Evolutionary conservation across 768 basidiomycete genomes (phyloP).

Genomic region (Tricholoma terreum): DNA sequence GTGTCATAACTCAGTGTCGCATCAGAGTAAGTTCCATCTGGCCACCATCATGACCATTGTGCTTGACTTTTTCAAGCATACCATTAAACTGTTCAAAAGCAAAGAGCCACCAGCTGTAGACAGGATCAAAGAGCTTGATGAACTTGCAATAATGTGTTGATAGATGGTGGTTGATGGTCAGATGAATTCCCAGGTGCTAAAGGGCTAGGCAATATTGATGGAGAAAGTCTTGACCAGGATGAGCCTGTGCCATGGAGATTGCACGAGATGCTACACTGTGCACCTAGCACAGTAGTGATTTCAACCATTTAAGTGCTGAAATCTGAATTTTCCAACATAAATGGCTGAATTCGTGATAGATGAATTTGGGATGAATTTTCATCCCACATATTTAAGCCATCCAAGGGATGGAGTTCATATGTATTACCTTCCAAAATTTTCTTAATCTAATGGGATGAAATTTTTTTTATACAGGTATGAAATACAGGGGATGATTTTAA

Average conservation of each 20-base stretch:
- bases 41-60: conserved; percentile 27
- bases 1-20: conserved; percentile 23
- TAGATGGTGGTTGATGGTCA: conserved; percentile 26
- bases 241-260: conserved; percentile 20
- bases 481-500: too few species aligned
- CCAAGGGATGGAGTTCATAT: too few species aligned
- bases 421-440: too few species aligned
- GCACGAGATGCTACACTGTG: conserved; percentile 9
- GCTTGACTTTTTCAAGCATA: conserved; percentile 26
- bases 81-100: conserved; percentile 32
- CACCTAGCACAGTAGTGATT: too few species aligned
- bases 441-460: too few species aligned
- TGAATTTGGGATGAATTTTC: too few species aligned
- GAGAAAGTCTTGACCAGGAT: conserved; percentile 17
- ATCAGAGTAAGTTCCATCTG: conserved; percentile 27
- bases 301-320: too few species aligned
- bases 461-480: too few species aligned
- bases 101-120: conserved; percentile 33
- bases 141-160: conserved; percentile 19
- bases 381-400: too few species aligned
- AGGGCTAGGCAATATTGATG: conserved; percentile 10
- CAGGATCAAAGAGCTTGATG: conserved; percentile 23
- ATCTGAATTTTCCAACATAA: too few species aligned
- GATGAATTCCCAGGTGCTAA: conserved; percentile 13
- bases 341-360: too few species aligned